A percentile compares a stretch with the other conserved stretches of the same genome.
phyloP scores from a whole-genome alignment of 345 rosid species.

The Tarenaya hassleriana region DNA sequence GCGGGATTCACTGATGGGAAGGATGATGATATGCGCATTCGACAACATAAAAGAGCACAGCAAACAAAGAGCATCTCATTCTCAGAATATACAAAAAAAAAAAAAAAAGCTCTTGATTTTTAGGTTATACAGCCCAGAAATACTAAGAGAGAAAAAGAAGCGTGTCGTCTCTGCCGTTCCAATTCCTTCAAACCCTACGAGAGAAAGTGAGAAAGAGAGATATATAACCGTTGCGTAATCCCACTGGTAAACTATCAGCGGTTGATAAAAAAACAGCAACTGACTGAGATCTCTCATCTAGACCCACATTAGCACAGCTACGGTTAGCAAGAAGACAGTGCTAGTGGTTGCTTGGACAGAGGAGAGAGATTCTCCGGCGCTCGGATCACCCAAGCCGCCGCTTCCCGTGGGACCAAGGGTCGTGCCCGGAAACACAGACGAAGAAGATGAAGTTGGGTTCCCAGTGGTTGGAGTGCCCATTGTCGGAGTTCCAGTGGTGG shows the following conservation, averaged over 20 bases:
- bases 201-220: constrained; percentile 8
- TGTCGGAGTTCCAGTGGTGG: neutral
- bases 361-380: constrained; percentile 16
- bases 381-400: constrained; percentile 22
- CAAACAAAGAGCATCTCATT: constrained; percentile 9
- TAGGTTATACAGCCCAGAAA: neutral
- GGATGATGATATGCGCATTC: neutral
- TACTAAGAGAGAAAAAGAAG: neutral
- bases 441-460: constrained; percentile 28
- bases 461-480: neutral
- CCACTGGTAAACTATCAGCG: constrained; percentile 9
- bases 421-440: constrained; percentile 30
- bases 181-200: too few relatives aligned
- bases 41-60: neutral
- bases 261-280: neutral
- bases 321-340: too few relatives aligned
- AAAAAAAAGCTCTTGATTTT: constrained; percentile 7
- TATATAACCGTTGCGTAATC: constrained; percentile 7
- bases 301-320: too few relatives aligned
- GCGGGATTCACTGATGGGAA: too few relatives aligned
- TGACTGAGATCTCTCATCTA: too few relatives aligned
- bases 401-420: constrained; percentile 29
- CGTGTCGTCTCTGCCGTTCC: too few relatives aligned
- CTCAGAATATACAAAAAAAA: constrained; percentile 13
- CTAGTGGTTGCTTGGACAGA: neutral